Base-by-base conservation (phyloP, 75 land plant genomes). In the Selaginella tamariscina region DNA sequence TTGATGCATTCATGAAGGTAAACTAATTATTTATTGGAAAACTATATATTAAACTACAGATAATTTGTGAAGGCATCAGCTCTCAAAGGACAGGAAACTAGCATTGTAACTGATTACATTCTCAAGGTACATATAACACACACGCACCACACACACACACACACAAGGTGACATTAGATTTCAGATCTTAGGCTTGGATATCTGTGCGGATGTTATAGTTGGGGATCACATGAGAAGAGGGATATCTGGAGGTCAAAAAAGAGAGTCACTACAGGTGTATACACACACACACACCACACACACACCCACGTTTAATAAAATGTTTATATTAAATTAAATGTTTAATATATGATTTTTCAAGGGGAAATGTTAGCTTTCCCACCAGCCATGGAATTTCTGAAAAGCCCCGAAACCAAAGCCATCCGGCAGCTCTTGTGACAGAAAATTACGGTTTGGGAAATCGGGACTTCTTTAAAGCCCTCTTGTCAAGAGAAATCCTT, bases 1-100 rank as follows among this genome's bases (percentile, higher is more conserved):
- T 87, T 24, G 96, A 91, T 75, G 69, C 82, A 62, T 91, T 84
- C 68, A 85, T 91, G 82, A 91, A 90, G 85, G 96, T 87, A 73
- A 26, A 11, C 54, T n/a, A n/a, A n/a, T n/a, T n/a, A n/a, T n/a
- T n/a, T n/a, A n/a, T 49, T 49, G 20, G 11, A 49, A 11, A 11
- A 49, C 54, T 11, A 11, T 49, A 49, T 49, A 49, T n/a, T n/a
- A n/a, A n/a, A n/a, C n/a, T n/a, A n/a, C n/a, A n/a, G n/a, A n/a
- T n/a, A n/a, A 33, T 54, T 1, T 29, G 26, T 66, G 39, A 71
- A 72, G 74, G 74, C 74, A 15, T 31, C 72, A 27, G 74, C 80
- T 11, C 23, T 72, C 56, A 56, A 72, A 39, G 74, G 56, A 24
- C 24, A 64, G 55, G 29, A 32, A 29, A 66, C 54, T 55, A 32